Base-by-base conservation (phyloP, 2,329 filamentous ascomycete species). In the Thermothelomyces thermophilus region DNA sequence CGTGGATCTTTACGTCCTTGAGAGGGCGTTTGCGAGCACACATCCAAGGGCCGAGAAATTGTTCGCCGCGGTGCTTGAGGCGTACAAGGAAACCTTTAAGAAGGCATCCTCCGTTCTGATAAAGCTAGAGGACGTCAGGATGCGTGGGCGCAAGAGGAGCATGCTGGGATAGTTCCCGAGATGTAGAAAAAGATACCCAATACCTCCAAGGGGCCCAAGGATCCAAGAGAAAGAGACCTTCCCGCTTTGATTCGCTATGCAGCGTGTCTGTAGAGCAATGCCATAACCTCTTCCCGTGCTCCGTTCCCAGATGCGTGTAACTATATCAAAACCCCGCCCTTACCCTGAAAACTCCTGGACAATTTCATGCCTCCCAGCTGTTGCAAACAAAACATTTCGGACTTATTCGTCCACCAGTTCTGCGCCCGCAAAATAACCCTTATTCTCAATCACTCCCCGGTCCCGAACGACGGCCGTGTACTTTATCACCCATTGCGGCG, bases 391-490 rank as follows among this genome's bases (percentile, higher is more conserved):
- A n/a, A n/a, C n/a, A n/a, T n/a, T 26, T 26, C 9, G 24, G 24
- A 7, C 22, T 46, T 62, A 68, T 41, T 53, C 51, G 48, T 73
- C 72, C 41, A 73, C 71, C 57, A 93, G 68, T 63, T 89, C 84
- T 3, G 90, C 91, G 17, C 83, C 82, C 1, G 91, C 91, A 73
- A 96, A 96, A 68, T 96, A 97, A 7, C 93, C 93, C 73, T 97
- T 98, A 65, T 93, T 95, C 74, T 98, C 93, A 57, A 98, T 91
- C 8, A 98, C 93, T 13, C 93, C 93, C 47, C 93, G 77, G 65
- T 97, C 86, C 66, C 87, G 86, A 35, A 97, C 88, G 51, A 97
- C 91, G 1, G 93, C 93, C 33, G 91, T 96, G 66, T 98, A 98
- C 66, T 97, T 95, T 58, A 91, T 85, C 24, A 97, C 93, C 91